A percentile compares a stretch with the other conserved stretches of the same genome.
These are phyloP conservation scores for Euphrasia arctica DNA, from an alignment of 305 asterid species.

Conservation along the genomic window DNA sequence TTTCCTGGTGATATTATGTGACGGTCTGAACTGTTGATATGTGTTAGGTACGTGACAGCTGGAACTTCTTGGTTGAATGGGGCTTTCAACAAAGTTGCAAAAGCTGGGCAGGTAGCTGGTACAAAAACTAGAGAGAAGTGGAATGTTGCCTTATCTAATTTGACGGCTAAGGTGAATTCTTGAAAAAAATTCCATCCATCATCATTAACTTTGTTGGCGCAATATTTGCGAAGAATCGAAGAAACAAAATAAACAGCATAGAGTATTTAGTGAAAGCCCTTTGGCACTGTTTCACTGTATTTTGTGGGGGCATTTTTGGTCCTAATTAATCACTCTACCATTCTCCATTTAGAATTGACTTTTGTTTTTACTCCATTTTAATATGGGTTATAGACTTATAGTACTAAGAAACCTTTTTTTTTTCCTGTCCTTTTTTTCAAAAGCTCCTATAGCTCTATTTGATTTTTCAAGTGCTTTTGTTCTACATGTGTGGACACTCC, in stretches of 20 bases:
- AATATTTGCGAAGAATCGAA: conserved; percentile 16
- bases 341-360: too few relatives aligned
- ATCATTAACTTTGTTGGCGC: conserved; percentile 12
- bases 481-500: conserved; percentile 1
- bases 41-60: conserved; percentile 71
- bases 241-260: conserved; percentile 16
- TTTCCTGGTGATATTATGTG: background rate
- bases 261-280: background rate
- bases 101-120: conserved; percentile 79
- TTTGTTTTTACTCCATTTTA: too few relatives aligned
- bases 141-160: conserved; percentile 67
- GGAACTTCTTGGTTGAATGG: conserved; percentile 89
- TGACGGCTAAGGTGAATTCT: conserved; percentile 63
- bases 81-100: conserved; percentile 72
- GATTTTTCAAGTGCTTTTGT: background rate
- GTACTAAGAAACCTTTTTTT: too few relatives aligned
- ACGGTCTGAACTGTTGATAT: conserved; percentile 16
- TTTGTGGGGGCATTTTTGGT: background rate
- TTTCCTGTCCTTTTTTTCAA: too few relatives aligned
- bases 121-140: conserved; percentile 81
- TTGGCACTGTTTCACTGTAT: background rate
- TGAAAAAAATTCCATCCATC: conserved; percentile 1
- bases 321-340: too few relatives aligned
- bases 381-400: too few relatives aligned
- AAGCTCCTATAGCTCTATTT: background rate